Percentiles rank a stretch among this genome's conserved stretches.
Conservation (phyloP, 441 rosid genomes). For the Biscutella laevigata region DNA sequence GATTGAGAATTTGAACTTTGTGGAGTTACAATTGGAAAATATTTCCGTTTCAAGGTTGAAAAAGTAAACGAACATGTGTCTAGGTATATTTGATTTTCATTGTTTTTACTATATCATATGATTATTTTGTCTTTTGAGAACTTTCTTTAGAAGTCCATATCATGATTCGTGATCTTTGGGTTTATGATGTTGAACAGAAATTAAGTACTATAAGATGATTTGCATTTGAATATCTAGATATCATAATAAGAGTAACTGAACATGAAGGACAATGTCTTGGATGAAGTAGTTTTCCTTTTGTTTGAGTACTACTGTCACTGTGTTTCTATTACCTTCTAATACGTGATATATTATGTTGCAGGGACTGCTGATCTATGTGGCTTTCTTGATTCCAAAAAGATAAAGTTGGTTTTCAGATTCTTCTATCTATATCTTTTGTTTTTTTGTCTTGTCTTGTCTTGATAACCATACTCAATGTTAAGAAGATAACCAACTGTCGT, state of each 20-base stretch:
- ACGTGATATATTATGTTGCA: constrained; percentile 27
- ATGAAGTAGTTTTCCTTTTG: too few relatives aligned
- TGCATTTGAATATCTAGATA: neutral
- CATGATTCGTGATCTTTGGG: neutral
- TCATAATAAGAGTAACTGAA: neutral
- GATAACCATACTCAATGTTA: neutral
- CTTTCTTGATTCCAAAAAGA: constrained; percentile 75
- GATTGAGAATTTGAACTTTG: neutral
- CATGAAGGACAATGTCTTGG: neutral
- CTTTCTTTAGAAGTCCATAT: neutral
- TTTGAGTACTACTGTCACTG: too few relatives aligned
- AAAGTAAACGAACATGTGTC: neutral
- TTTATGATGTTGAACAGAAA: neutral
- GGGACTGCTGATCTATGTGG: constrained; percentile 69
- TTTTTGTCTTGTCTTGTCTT: neutral
- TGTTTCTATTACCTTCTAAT: constrained; percentile 16
- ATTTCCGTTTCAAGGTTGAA: neutral
- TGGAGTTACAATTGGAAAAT: neutral
- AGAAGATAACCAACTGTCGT: neutral
- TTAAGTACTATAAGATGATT: too few relatives aligned
- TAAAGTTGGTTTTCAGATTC: constrained; percentile 43
- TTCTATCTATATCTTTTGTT: neutral
- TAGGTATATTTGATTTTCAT: constrained; percentile 2
- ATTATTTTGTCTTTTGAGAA: neutral
- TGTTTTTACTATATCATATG: neutral